A percentile compares a stretch with the other conserved stretches of the same genome.
These are phyloP conservation scores for Trifolium dubium DNA, from an alignment of 306 rosid genomes.

Conservation along the genomic window DNA sequence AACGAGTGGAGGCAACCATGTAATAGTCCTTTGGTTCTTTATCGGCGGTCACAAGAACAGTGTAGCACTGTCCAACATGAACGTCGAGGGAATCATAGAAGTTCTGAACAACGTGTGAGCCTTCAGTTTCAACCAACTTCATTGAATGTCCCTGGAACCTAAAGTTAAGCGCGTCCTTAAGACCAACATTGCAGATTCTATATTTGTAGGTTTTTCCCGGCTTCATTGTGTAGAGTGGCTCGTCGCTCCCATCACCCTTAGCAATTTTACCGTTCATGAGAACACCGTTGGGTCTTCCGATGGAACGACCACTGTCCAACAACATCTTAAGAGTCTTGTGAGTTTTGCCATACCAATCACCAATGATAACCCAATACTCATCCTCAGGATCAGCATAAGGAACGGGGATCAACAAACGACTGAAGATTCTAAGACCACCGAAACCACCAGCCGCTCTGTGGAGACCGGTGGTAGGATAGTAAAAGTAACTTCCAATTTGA, in stretches of 20 bases:
- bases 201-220: conserved; percentile 73
- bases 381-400: conserved; percentile 79
- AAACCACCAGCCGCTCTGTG: conserved; percentile 71
- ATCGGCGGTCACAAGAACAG: conserved; percentile 69
- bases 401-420: conserved; percentile 75
- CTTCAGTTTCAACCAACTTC: conserved; percentile 75
- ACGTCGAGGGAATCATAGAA: conserved; percentile 72
- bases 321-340: conserved; percentile 50
- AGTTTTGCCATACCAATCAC: conserved; percentile 75
- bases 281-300: conserved; percentile 70
- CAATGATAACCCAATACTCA: conserved; percentile 69
- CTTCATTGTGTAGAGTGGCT: conserved; percentile 72
- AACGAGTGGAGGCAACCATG: conserved; percentile 79
- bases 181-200: conserved; percentile 74
- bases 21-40: conserved; percentile 69
- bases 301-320: conserved; percentile 65
- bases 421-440: conserved; percentile 69
- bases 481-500: conserved; percentile 71
- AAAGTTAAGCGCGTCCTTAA: conserved; percentile 72
- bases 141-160: conserved; percentile 71
- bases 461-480: conserved; percentile 60
- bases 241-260: conserved; percentile 56
- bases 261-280: conserved; percentile 65
- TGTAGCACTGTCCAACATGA: conserved; percentile 77
- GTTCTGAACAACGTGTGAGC: conserved; percentile 76